These are phyloP conservation scores for Erodium moschatum DNA, from an alignment of 441 rosid species.

Conservation along the genomic window DNA sequence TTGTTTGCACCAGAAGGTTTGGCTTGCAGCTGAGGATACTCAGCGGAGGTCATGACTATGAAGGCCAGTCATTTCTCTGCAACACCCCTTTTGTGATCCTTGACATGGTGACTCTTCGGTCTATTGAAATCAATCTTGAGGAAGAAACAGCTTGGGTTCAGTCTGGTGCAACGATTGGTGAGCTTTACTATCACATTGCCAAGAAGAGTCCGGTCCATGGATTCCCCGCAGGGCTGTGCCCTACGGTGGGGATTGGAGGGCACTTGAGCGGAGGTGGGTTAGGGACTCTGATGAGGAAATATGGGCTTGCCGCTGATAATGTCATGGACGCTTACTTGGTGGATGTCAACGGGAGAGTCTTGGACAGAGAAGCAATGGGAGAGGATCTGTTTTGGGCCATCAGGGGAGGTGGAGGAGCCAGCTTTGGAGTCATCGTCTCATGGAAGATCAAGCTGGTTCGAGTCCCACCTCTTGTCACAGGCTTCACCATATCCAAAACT, in stretches of 20 bases:
- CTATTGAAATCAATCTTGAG: constrained; percentile 21
- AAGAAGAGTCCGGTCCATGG: constrained; percentile 37
- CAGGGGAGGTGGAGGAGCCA: constrained; percentile 69
- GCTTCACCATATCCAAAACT: constrained; percentile 33
- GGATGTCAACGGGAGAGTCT: constrained; percentile 39
- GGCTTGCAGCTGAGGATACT: constrained; percentile 23
- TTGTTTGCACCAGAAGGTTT: constrained; percentile 21
- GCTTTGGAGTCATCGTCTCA: constrained; percentile 52
- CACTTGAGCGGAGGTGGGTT: constrained; percentile 62
- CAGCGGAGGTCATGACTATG: constrained; percentile 62
- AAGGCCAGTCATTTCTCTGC: constrained; percentile 44
- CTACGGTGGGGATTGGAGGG: constrained; percentile 59
- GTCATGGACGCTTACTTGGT: constrained; percentile 46
- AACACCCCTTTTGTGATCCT: constrained; percentile 36
- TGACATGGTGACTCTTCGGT: constrained; percentile 28
- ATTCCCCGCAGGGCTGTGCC: constrained; percentile 58
- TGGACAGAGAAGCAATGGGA: constrained; percentile 47
- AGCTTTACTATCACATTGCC: constrained; percentile 48
- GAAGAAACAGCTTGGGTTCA: constrained; percentile 59
- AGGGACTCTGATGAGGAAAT: constrained; percentile 51
- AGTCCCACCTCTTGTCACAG: constrained; percentile 48
- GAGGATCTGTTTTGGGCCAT: constrained; percentile 65
- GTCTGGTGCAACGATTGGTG: constrained; percentile 56
- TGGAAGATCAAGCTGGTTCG: constrained; percentile 55
- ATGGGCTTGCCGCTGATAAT: constrained; percentile 61